Percentiles rank a stretch among this genome's conserved stretches.
These are phyloP conservation scores for Knoxia roxburghii DNA, from an alignment of 257 asterid species.

Conservation along the genomic window DNA sequence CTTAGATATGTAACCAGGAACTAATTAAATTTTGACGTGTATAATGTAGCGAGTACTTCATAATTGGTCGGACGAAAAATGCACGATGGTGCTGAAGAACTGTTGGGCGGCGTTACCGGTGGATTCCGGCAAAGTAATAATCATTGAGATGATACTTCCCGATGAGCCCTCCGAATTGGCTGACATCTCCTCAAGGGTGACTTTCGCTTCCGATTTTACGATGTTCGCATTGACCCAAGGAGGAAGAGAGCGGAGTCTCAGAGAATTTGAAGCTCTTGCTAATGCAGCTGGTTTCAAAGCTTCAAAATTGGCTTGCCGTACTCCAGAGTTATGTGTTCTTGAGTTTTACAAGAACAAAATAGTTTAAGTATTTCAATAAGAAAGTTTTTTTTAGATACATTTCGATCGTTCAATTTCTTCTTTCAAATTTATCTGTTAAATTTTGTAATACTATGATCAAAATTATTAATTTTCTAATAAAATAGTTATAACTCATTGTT, in stretches of 20 bases:
- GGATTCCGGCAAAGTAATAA: conserved; percentile 24
- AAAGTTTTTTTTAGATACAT: too few relatives aligned
- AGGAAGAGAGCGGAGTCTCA: conserved; percentile 24
- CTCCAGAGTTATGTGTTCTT: conserved; percentile 17
- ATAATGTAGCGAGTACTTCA: too few relatives aligned
- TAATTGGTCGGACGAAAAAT: too few relatives aligned
- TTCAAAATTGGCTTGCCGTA: background rate
- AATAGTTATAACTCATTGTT: too few relatives aligned
- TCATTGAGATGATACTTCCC: conserved; percentile 17
- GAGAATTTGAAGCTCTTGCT: conserved; percentile 16
- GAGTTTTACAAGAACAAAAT: conserved; percentile 18
- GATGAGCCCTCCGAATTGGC: conserved; percentile 15
- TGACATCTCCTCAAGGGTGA: conserved; percentile 1
- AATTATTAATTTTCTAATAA: too few relatives aligned
- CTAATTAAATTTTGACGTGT: too few relatives aligned
- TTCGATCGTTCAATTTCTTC: too few relatives aligned
- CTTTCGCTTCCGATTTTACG: conserved; percentile 6
- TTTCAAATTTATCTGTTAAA: too few relatives aligned
- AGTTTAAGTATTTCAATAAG: too few relatives aligned
- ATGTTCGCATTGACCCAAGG: conserved; percentile 18
- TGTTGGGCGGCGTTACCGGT: conserved; percentile 18
- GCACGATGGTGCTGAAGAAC: conserved; percentile 21
- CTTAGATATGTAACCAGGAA: too few relatives aligned
- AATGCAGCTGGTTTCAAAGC: conserved; percentile 17
- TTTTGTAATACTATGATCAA: too few relatives aligned